Conservation (phyloP, 2,329 filamentous ascomycete genomes). For the Trichoderma polysporum region DNA sequence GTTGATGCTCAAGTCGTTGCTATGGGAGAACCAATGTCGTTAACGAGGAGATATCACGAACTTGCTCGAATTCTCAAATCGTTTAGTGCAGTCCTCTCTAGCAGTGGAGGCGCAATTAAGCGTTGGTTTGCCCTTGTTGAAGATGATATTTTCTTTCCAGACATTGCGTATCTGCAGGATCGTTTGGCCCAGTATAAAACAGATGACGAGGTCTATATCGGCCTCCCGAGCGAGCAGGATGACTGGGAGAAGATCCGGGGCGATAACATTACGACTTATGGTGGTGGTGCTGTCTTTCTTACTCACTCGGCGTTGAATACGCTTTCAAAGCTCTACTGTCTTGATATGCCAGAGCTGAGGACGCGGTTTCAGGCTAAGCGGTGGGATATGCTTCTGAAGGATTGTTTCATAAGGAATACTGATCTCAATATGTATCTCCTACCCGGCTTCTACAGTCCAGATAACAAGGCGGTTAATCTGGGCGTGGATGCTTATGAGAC, state of each 20-base stretch:
- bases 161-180: slow-evolving; percentile 39
- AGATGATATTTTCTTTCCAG: slow-evolving; percentile 48
- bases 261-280: slow-evolving; percentile 40
- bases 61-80: slow-evolving; percentile 37
- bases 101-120: slow-evolving; percentile 39
- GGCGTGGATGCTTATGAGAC: slow-evolving; percentile 38
- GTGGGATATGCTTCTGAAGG: slow-evolving; percentile 45
- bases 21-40: slow-evolving; percentile 34
- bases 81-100: slow-evolving; percentile 35
- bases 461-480: slow-evolving; percentile 33
- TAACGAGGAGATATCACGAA: slow-evolving; percentile 39
- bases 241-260: slow-evolving; percentile 45
- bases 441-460: slow-evolving; percentile 44
- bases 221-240: slow-evolving; percentile 43
- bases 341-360: slow-evolving; percentile 27
- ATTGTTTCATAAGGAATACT: slow-evolving; percentile 39
- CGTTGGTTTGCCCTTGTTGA: slow-evolving; percentile 46
- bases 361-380: slow-evolving; percentile 27
- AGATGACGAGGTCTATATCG: slow-evolving; percentile 39
- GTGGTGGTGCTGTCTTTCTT: slow-evolving; percentile 47
- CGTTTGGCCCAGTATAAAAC: slow-evolving; percentile 39
- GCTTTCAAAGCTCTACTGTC: slow-evolving; percentile 41
- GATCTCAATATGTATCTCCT: slow-evolving; percentile 42
- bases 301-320: slow-evolving; percentile 36
- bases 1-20: slow-evolving; percentile 42